Conservation (phyloP, 805 yeast species). For the Blastobotrys peoriensis region DNA sequence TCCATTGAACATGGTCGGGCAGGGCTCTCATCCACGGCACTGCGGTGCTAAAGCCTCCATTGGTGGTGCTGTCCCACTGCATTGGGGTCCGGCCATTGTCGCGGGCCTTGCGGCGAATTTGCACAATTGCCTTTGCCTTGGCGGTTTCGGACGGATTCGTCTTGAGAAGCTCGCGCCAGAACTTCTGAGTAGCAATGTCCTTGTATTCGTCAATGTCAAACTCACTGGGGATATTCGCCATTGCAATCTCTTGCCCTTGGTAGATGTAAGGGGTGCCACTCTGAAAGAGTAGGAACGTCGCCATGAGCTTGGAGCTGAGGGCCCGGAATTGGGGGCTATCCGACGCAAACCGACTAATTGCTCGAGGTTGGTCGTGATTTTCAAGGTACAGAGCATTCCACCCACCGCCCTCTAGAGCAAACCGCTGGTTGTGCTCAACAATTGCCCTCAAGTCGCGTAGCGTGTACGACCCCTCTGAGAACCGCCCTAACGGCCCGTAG, state of each 20-base stretch:
- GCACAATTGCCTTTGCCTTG: constrained; percentile 5
- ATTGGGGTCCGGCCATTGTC: constrained; percentile 54
- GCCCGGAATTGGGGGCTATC: constrained; percentile 33
- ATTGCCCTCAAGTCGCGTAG: constrained; percentile 12
- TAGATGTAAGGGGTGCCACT: constrained; percentile 52
- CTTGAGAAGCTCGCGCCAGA: constrained; percentile 32
- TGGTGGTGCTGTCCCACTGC: constrained; percentile 42
- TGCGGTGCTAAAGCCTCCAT: constrained; percentile 43
- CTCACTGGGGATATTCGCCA: constrained; percentile 41
- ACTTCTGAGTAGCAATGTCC: constrained; percentile 44
- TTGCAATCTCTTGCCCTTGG: constrained; percentile 59
- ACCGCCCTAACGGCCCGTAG: constrained; percentile 11
- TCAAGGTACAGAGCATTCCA: constrained; percentile 53
- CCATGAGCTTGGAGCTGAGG: constrained; percentile 43
- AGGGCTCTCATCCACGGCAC: constrained; percentile 51
- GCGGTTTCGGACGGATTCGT: constrained; percentile 19
- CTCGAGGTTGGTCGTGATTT: constrained; percentile 55
- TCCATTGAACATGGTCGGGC: constrained; percentile 44
- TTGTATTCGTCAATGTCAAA: constrained; percentile 47
- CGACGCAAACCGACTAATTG: constrained; percentile 42
- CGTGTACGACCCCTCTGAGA: constrained; percentile 7
- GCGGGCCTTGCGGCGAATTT: constrained; percentile 35
- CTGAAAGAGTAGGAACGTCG: constrained; percentile 40
- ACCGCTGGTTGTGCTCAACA: constrained; percentile 16
- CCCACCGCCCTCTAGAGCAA: constrained; percentile 42